These are phyloP conservation scores for Fraxinus quadrangulata DNA, from an alignment of 257 asterid genomes.

Conservation along the genomic window DNA sequence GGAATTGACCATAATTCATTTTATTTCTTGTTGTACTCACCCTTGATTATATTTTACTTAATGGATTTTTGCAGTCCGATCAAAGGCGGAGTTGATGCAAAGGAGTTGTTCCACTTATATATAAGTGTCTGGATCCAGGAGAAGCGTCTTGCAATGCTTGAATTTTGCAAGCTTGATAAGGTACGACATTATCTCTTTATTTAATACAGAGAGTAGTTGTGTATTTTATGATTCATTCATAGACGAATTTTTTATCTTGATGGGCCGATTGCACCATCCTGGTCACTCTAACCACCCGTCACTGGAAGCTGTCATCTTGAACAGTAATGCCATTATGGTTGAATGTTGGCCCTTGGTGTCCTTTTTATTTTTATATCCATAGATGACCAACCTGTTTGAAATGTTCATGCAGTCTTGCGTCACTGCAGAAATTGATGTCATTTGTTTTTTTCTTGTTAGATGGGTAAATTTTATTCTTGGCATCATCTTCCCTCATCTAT, in stretches of 20 bases:
- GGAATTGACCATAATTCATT: background rate
- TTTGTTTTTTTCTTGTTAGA: background rate
- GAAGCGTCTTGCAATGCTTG: constrained; percentile 75
- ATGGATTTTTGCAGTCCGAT: constrained; percentile 54
- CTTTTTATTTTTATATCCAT: background rate
- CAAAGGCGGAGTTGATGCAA: constrained; percentile 91
- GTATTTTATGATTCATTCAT: background rate
- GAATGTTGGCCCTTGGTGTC: background rate
- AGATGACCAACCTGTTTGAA: constrained; percentile 2
- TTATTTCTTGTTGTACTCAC: background rate
- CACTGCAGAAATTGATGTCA: background rate
- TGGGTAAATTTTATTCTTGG: background rate
- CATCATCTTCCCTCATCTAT: background rate
- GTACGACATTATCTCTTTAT: constrained; percentile 35
- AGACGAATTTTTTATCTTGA: background rate
- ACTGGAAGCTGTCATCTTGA: background rate
- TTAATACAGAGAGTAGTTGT: background rate
- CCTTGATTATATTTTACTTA: constrained; percentile 4
- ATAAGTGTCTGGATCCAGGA: constrained; percentile 87
- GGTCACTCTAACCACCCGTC: background rate
- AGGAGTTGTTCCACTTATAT: constrained; percentile 76
- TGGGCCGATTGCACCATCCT: background rate
- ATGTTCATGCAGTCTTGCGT: background rate
- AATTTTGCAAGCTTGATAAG: constrained; percentile 83
- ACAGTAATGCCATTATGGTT: background rate